Evolutionary conservation across 768 basidiomycete species (phyloP).

Genomic region (Lactarius pseudohatsudake): DNA sequence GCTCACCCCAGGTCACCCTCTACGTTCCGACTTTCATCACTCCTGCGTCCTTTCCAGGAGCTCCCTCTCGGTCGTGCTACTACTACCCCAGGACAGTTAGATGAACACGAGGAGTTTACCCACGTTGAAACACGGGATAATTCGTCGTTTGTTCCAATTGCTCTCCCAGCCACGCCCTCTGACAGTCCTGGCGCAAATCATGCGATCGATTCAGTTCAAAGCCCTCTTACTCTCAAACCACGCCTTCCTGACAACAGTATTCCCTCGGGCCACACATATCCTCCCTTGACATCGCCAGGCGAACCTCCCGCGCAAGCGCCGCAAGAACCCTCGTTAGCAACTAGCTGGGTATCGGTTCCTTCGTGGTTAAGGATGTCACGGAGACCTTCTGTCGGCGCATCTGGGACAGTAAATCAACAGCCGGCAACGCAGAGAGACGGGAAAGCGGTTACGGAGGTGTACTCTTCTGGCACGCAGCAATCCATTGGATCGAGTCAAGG

Average conservation of each 20-base stretch:
- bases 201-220: conserved; percentile 1
- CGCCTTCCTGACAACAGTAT: conserved; percentile 2
- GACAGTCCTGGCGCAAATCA: background rate
- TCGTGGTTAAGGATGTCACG: conserved; percentile 29
- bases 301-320: conserved; percentile 3
- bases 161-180: conserved; percentile 13
- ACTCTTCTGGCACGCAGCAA: conserved; percentile 40
- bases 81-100: conserved; percentile 37
- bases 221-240: conserved; percentile 16
- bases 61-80: conserved; percentile 41
- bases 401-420: background rate
- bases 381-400: conserved; percentile 5
- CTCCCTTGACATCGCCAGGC: conserved; percentile 20
- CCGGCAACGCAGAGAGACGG: conserved; percentile 10
- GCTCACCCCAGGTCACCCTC: conserved; percentile 36
- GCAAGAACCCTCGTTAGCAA: conserved; percentile 24
- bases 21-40: conserved; percentile 60
- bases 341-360: conserved; percentile 30
- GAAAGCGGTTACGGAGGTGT: conserved; percentile 27
- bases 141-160: conserved; percentile 49
- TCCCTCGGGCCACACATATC: conserved; percentile 26
- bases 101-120: conserved; percentile 63
- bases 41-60: conserved; percentile 71
- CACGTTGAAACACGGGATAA: conserved; percentile 57
- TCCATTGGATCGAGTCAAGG: conserved; percentile 29